These are phyloP conservation scores for Ceriops decandra DNA, from an alignment of 345 rosid genomes.

Conservation along the genomic window DNA sequence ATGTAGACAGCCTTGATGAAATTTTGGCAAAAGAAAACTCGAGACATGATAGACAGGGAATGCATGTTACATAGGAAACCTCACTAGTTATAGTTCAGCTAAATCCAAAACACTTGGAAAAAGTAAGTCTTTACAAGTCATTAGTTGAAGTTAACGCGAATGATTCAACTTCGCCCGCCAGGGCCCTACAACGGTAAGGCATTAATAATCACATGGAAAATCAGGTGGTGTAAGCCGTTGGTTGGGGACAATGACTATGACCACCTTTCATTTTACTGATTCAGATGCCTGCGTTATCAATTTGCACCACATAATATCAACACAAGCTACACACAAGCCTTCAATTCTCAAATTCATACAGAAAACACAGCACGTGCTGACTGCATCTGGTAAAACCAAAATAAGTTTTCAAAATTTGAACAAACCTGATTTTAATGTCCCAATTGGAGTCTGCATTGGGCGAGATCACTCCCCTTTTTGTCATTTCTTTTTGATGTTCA, in stretches of 20 bases:
- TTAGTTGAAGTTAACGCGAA: not conserved
- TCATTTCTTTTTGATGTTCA: too few species aligned
- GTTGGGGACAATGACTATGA: conserved; percentile 19
- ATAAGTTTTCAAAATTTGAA: too few species aligned
- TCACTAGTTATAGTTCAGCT: not conserved
- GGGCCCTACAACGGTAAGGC: conserved; percentile 15
- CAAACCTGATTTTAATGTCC: not conserved
- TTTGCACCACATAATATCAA: not conserved
- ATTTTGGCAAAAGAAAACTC: too few species aligned
- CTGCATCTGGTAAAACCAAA: conserved; percentile 13
- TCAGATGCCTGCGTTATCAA: conserved; percentile 11
- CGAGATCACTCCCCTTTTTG: too few species aligned
- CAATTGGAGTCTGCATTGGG: not conserved
- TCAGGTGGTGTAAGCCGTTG: conserved; percentile 10
- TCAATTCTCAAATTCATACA: not conserved
- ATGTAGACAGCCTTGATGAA: too few species aligned
- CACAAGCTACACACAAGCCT: not conserved
- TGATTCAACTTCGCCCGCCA: not conserved
- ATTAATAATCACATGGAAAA: conserved; percentile 30
- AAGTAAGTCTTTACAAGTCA: not conserved
- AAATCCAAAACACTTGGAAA: not conserved
- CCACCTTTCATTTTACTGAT: conserved; percentile 10
- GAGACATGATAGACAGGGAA: not conserved
- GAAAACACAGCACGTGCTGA: conserved; percentile 26
- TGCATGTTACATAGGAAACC: not conserved